A percentile compares a stretch with the other conserved stretches of the same genome.
Conservation (phyloP, 306 rosid species). For the Quercus agrifolia region DNA sequence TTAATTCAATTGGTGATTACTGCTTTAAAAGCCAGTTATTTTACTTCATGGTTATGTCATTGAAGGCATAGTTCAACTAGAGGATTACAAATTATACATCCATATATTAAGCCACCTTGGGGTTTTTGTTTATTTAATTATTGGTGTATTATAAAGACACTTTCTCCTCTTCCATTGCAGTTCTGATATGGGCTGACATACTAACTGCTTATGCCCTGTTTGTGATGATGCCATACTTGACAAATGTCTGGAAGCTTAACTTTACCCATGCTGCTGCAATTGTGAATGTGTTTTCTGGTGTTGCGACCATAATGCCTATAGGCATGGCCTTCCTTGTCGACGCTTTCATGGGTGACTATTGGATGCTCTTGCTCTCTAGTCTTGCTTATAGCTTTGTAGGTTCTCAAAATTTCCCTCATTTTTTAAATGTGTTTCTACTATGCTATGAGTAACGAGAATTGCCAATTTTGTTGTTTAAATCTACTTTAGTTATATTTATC, state of each 20-base stretch:
- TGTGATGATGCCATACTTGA: slow-evolving; percentile 22
- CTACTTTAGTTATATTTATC: too few relatives aligned
- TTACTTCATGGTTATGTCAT: too few relatives aligned
- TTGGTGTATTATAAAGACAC: not conserved
- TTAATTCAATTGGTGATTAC: too few relatives aligned
- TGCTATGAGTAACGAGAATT: too few relatives aligned
- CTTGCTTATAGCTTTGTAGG: slow-evolving; percentile 20
- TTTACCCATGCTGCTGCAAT: slow-evolving; percentile 29
- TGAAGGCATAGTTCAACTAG: too few relatives aligned
- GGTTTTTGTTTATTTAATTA: not conserved
- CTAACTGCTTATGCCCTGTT: not conserved
- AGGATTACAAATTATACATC: not conserved
- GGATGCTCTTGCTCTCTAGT: slow-evolving; percentile 19
- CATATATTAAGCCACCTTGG: too few relatives aligned
- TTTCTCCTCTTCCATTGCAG: not conserved
- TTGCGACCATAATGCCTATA: slow-evolving; percentile 9
- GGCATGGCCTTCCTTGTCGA: slow-evolving; percentile 22
- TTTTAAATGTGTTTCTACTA: not conserved
- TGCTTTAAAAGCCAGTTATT: too few relatives aligned
- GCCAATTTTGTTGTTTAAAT: too few relatives aligned
- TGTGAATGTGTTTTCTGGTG: slow-evolving; percentile 20
- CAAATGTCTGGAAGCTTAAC: slow-evolving; percentile 24
- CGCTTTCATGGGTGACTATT: slow-evolving; percentile 14
- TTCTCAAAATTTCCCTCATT: not conserved
- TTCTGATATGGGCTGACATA: slow-evolving; percentile 13